Base-by-base conservation (phyloP, 768 basidiomycete species). In the Exidia glandulosa region DNA sequence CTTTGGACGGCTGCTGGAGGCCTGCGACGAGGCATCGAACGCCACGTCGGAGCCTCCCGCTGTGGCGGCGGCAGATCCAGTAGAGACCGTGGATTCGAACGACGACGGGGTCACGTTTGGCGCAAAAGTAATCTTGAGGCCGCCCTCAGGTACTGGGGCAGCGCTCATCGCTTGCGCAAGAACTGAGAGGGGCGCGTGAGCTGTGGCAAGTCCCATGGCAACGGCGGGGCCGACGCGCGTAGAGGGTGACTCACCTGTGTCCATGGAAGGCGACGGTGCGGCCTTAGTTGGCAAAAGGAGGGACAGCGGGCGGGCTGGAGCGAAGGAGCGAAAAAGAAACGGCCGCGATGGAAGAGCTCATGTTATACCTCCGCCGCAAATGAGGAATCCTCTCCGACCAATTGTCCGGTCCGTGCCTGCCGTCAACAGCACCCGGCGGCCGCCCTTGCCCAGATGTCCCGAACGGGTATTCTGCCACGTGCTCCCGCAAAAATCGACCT, bases 81-180 rank as follows among this genome's bases (percentile, higher is more conserved):
- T 45, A 19, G 41, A 19, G 41, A 45, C 41, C 41, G 41, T 45
- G 12, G 75, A 75, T 30, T 70, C 70, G 70, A 75, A 83, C 0
- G 81, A 81, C 2, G 72, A 74, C 1, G 82, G 82, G 0, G 82
- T 84, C 29, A 84, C 74, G 62, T 84, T 84, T 37, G 82, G 82
- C 1, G 83, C 84, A 56, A 86, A 86, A 0, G 81, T 83, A 30
- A 86, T 0, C 74, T 68, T 2, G 76, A 66, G 23, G 19, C 16
- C 41, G 41, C 41, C 41, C 41, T 45, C 23, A 14, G 6, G 7
- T 23, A 23, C 41, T 14, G 41, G 41, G 41, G 41, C 41, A 23
- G 41, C 41, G 41, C 41, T 45, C 41, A 23, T 19, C 41, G 41
- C 41, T 45, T 6, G 9, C 16, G 41, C 41, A 13, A 19, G 10